A percentile compares a stretch with the other conserved stretches of the same genome.
These are phyloP conservation scores for Aspergillus japonicus DNA, from an alignment of 2,329 filamentous ascomycete genomes.

Conservation along the genomic window DNA sequence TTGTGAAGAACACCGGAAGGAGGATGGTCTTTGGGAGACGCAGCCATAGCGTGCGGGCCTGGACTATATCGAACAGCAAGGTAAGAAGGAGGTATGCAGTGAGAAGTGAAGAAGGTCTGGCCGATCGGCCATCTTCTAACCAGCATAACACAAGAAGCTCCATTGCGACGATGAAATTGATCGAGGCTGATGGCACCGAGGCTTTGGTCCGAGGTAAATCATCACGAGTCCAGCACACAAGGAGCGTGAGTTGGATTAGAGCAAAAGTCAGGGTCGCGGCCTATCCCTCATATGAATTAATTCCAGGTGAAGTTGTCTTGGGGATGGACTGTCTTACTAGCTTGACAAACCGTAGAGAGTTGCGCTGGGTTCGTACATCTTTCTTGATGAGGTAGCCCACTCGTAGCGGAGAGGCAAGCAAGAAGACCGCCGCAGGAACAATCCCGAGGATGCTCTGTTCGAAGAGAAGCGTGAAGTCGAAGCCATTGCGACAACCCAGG, in stretches of 20 bases:
- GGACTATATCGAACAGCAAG: conserved; percentile 41
- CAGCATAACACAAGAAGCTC: conserved; percentile 8
- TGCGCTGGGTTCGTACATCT: neutral
- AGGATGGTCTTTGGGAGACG: conserved; percentile 6
- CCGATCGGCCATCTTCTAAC: conserved; percentile 23
- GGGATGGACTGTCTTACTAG: neutral
- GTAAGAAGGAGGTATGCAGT: conserved; percentile 44
- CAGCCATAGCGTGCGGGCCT: conserved; percentile 41
- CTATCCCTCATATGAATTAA: neutral
- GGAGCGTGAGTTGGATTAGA: conserved; percentile 11
- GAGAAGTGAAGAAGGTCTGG: conserved; percentile 27
- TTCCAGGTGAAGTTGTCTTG: neutral
- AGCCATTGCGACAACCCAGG: conserved; percentile 24
- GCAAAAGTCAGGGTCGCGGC: neutral
- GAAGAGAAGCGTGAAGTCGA: conserved; percentile 35
- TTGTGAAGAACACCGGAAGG: conserved; percentile 36
- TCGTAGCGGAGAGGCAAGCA: neutral
- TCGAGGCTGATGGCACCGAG: conserved; percentile 2
- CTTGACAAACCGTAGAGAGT: neutral
- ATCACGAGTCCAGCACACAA: conserved; percentile 7
- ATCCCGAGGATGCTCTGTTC: conserved; percentile 28
- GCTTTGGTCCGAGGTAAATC: neutral
- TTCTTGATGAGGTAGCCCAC: neutral
- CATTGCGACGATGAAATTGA: conserved; percentile 8
- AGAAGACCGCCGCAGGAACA: conserved; percentile 8